Percentiles rank a stretch among this genome's conserved stretches.
Conservation (phyloP, 495 filamentous ascomycete genomes). For the Aspergillus asperescens region DNA sequence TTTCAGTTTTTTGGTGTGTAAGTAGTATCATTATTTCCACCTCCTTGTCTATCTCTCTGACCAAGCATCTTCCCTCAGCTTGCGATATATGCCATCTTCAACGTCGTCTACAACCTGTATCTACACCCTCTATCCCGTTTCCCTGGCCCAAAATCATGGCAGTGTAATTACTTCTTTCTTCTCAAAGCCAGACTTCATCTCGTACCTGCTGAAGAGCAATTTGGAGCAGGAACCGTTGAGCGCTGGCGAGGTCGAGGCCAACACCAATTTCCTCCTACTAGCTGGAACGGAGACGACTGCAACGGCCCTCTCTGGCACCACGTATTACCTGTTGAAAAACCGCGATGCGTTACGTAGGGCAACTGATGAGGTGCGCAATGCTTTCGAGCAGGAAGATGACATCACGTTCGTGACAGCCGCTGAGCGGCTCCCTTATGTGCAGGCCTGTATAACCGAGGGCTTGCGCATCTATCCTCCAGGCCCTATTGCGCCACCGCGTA, state of each 20-base stretch:
- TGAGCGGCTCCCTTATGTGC: constrained; percentile 38
- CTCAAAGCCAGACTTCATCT: neutral
- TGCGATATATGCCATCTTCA: too few relatives aligned
- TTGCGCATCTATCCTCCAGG: constrained; percentile 53
- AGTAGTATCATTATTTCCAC: too few relatives aligned
- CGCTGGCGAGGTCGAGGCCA: neutral
- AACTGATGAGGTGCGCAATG: neutral
- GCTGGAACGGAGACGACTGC: neutral
- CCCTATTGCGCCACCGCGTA: constrained; percentile 36
- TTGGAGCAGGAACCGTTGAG: neutral
- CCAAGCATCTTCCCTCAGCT: too few relatives aligned
- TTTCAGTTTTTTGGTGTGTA: too few relatives aligned
- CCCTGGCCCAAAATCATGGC: too few relatives aligned
- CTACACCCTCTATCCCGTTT: too few relatives aligned
- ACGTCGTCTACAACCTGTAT: too few relatives aligned
- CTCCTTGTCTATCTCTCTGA: too few relatives aligned
- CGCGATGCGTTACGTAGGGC: neutral
- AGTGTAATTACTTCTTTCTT: too few relatives aligned
- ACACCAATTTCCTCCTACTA: neutral
- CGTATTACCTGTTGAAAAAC: neutral
- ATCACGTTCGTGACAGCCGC: neutral
- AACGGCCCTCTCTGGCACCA: neutral
- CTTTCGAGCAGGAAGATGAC: neutral
- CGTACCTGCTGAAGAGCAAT: neutral
- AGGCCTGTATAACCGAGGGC: constrained; percentile 47